Evolutionary conservation across 768 basidiomycete genomes (phyloP).

Genomic region (Crassisporium funariophilum): DNA sequence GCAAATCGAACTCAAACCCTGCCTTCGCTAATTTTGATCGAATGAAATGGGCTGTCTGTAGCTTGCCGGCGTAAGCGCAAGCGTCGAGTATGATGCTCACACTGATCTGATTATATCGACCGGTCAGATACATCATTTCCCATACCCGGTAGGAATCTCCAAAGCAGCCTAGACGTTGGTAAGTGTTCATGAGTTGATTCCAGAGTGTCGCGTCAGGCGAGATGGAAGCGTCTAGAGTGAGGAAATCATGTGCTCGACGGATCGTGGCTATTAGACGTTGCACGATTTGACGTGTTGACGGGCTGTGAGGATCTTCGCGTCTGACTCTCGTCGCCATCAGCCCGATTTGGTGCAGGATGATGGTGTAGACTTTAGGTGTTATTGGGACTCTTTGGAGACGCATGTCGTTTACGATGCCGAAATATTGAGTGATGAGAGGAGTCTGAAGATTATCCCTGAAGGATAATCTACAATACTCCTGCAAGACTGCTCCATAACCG

Average conservation of each 20-base stretch:
- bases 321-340: constrained; percentile 40
- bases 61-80: constrained; percentile 64
- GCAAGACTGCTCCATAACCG: constrained; percentile 66
- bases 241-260: constrained; percentile 68
- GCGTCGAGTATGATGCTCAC: constrained; percentile 87
- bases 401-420: constrained; percentile 84
- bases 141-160: constrained; percentile 76
- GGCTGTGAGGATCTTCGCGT: constrained; percentile 8
- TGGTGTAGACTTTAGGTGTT: constrained; percentile 64
- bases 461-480: constrained; percentile 60
- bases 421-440: constrained; percentile 58
- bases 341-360: constrained; percentile 60
- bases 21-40: constrained; percentile 51
- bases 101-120: constrained; percentile 58
- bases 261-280: constrained; percentile 48
- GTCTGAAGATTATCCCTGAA: constrained; percentile 44
- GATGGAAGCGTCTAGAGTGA: constrained; percentile 79
- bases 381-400: constrained; percentile 59
- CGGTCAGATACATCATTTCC: constrained; percentile 68
- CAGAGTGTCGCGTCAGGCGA: constrained; percentile 69
- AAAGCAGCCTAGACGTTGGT: constrained; percentile 76
- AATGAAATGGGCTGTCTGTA: constrained; percentile 54
- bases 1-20: constrained; percentile 56
- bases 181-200: constrained; percentile 90
- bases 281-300: constrained; percentile 10